Base-by-base conservation (phyloP, 148 eudicot species). In the Chenopodium quinoa region DNA sequence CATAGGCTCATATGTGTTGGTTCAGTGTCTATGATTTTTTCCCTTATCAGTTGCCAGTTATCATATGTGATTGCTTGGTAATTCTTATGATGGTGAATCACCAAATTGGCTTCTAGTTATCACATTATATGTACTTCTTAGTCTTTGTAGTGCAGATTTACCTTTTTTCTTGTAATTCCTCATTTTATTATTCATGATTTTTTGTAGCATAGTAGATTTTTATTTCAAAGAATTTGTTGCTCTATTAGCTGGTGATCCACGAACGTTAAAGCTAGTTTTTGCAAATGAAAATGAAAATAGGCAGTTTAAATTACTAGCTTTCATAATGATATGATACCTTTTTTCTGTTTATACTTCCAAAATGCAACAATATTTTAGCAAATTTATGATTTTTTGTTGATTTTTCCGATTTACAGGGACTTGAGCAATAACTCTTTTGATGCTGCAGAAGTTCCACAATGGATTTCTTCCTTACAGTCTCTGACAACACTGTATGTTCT, bases 361-460 rank as follows among this genome's bases (percentile, higher is more conserved):
- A 11, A 25, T 48, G 32, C 19, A 48, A 2, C 1, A 23, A 48
- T 46, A 48, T 6, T 22, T 23, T 58, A 23, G 37, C 20, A 34
- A 17, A 16, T 72, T 1, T 34, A 20, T 37, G 17, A 4, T n/a
- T 27, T 58, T 62, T 65, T 8, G 3, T 32, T 64, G 56, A 74
- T n/a, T 19, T 2, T 34, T 25, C 54, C 48, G 65, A 58, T 80
- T 86, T 88, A 84, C 95, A 95, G 99, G 93, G 99, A 93, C 83
- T 84, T 93, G 90, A 93, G 99, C 92, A 95, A 95, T 83, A 95
- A 95, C 65, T 92, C 87, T 83, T 95, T 95, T 78, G 70, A 79
- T 22, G 84, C 89, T 84, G 83, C 97, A 48, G 80, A 76, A 54
- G 79, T 87, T 85, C 95, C 99, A 22, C 66, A 76, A 69, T 95